Base-by-base conservation (phyloP, 1,284 basidiomycete genomes). In the Grifola frondosa region DNA sequence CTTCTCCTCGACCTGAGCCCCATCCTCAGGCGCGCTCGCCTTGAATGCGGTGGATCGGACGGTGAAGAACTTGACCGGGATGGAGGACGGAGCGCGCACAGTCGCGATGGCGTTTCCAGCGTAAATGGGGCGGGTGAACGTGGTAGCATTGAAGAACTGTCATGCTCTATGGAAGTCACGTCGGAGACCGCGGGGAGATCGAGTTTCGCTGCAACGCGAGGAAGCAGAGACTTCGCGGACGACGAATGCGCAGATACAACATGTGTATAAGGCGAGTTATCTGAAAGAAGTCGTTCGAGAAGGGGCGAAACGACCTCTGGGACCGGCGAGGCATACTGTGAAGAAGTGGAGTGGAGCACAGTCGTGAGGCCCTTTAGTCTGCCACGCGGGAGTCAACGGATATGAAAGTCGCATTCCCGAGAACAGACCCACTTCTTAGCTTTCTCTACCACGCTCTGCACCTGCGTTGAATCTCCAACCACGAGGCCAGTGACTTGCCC, bases 101-200 rank as follows among this genome's bases (percentile, higher is more conserved):
- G 94, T 97, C 24, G 94, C 80, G 52, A 99, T 92, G 35, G 97
- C 97, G 65, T 99, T 99, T 37, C 97, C 97, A 37, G 97, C 97
- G 62, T 99, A 99, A 64, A 99, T 97, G 33, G 93, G 94, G 33
- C 96, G 88, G 8, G 89, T 81, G 67, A 97, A 98, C 5, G 80
- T 87, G 15, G 87, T 81, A 63, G 70, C 80, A 62, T 86, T 84
- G 37, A 81, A 3, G 78, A 63, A 24, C 73, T 59, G 59, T 97
- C 86, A 58, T 98, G 85, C 35, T 81, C 79, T 59, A 97, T 69
- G 13, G 84, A 86, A 8, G 78, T 91, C 54, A 99, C 85, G 69
- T 99, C 97, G 39, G 94, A 94, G 50, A 99, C 81, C 54, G 84
- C 80, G 9, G 91, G 89, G 21, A 86, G 80, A 65, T 96, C 88